Evolutionary conservation across 495 filamentous ascomycete genomes (phyloP), one percentile per base, ranked within the genome.

Genomic region (Podospora pseudoanserina): DNA sequence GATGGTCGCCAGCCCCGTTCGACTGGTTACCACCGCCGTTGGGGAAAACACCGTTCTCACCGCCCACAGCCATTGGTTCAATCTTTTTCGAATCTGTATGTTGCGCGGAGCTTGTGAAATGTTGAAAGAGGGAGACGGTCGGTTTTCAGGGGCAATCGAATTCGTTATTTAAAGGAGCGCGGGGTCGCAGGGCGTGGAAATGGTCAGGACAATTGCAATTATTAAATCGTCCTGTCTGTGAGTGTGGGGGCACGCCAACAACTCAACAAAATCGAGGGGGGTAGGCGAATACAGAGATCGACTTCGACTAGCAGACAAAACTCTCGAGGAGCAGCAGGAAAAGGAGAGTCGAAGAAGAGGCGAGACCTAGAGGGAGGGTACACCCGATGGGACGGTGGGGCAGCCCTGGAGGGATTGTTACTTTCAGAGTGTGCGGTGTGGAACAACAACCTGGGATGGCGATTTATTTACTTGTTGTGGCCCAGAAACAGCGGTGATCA

Each of bases 21-120:
- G 27, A 44, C 66, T 70, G n/a, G 39, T 16, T 49, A 13, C 39
- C 68, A 66, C 71, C 73, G 70, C 71, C 76, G 55, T 59, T 58
- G 11, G 30, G 67, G 44, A 67, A 53, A 57, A 30, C 20, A 15
- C 74, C 75, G 66, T 72, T 76, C 57, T 76, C 64, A 56, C 60
- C 62, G 62, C 67, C 66, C 30, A 75, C 62, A 66, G 75, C 69
- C 76, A 78, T 78, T 78, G n/a, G 44, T 68, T 27, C 32, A 23
- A 19, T 18, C 26, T 39, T 61, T 56, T 23, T 19, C n/a, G 60
- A 34, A 23, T 63, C 26, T 34, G 57, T 18, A 18, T 7, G 3
- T 23, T 7, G 55, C 23, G 6, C 55, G 18, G 18, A 9, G n/a
- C 55, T 58, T 11, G 5, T 20, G 18, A 20, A 19, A 49, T 11